A percentile compares a stretch with the other conserved stretches of the same genome.
Evolutionary conservation across 2,329 filamentous ascomycete genomes (phyloP).

Genomic region (Phoma herbarum): DNA sequence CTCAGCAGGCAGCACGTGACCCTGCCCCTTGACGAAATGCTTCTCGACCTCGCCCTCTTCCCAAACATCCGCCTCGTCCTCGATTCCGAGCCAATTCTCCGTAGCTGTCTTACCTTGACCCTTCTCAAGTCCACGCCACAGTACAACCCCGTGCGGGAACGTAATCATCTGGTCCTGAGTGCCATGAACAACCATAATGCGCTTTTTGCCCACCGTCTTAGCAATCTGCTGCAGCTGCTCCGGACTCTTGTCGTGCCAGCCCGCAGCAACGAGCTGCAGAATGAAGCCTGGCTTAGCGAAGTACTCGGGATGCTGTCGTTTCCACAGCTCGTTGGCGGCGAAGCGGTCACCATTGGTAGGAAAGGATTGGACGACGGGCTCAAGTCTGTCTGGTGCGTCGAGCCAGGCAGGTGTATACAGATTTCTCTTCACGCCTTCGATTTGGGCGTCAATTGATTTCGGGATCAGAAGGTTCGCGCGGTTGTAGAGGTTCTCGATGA

Average conservation of each 20-base stretch:
- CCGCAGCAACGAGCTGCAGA: conserved; percentile 79
- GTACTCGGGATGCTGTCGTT: conserved; percentile 67
- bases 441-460: conserved; percentile 72
- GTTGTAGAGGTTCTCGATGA: conserved; percentile 68
- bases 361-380: conserved; percentile 62
- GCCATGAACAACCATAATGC: conserved; percentile 82
- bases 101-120: conserved; percentile 46
- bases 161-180: conserved; percentile 80
- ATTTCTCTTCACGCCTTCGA: conserved; percentile 70
- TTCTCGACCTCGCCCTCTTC: conserved; percentile 59
- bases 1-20: conserved; percentile 80
- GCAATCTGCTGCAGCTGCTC: conserved; percentile 72
- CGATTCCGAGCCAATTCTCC: conserved; percentile 46
- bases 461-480: conserved; percentile 70
- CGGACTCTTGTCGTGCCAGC: conserved; percentile 78
- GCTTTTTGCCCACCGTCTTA: conserved; percentile 72
- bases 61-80: conserved; percentile 48
- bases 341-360: conserved; percentile 82
- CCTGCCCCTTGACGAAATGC: conserved; percentile 73
- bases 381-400: conserved; percentile 63
- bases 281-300: conserved; percentile 76
- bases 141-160: conserved; percentile 71
- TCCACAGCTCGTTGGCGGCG: conserved; percentile 78
- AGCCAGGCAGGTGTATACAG: conserved; percentile 75
- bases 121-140: conserved; percentile 73